A percentile compares a stretch with the other conserved stretches of the same genome.
These are phyloP conservation scores for Solanum pimpinellifolium DNA, from an alignment of 257 asterid genomes.

Conservation along the genomic window DNA sequence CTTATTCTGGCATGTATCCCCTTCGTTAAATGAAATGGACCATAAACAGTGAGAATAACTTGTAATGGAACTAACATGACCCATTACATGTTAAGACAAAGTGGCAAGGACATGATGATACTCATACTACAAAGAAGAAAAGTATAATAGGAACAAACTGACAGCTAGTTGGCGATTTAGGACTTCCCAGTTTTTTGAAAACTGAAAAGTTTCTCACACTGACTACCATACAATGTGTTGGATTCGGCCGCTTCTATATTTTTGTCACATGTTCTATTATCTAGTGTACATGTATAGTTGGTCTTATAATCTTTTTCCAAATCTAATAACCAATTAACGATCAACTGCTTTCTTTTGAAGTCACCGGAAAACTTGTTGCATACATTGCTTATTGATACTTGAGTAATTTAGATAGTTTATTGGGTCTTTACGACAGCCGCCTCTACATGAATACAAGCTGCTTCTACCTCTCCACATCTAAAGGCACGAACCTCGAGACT, in stretches of 20 bases:
- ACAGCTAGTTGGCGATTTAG: not conserved
- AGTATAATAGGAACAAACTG: not conserved
- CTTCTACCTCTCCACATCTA: not conserved
- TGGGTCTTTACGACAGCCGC: not conserved
- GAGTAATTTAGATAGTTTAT: not conserved
- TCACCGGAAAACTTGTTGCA: not conserved
- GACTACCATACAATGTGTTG: not conserved
- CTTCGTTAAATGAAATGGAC: not conserved
- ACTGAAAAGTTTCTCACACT: not conserved
- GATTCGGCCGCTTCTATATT: not conserved
- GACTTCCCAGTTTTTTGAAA: not conserved
- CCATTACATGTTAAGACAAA: not conserved
- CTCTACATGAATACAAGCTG: not conserved
- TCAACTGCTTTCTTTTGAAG: not conserved
- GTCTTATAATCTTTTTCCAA: not conserved
- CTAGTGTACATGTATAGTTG: not conserved
- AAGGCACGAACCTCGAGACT: slow-evolving; percentile 30
- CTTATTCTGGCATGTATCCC: not conserved
- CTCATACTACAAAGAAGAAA: not conserved
- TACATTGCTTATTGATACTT: not conserved
- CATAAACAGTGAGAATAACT: not conserved
- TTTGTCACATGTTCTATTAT: not conserved
- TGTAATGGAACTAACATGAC: not conserved
- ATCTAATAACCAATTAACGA: not conserved
- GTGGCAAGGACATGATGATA: not conserved